A percentile compares a stretch with the other conserved stretches of the same genome.
phyloP scores from a whole-genome alignment of 164 flowering plant genomes.

The Chimonanthus salicifolius region DNA sequence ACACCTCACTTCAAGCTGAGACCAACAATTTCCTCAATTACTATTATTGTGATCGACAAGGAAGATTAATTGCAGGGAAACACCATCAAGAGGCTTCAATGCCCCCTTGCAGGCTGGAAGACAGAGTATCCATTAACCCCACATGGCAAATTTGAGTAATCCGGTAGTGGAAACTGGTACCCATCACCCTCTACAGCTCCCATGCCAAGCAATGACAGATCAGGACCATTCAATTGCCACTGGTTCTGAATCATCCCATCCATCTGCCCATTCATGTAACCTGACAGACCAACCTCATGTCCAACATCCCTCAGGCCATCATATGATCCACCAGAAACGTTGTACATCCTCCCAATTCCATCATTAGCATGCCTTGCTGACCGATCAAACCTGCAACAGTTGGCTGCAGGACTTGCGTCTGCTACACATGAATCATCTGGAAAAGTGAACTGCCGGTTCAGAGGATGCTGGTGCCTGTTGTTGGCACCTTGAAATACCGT shows the following conservation, averaged over 20 bases:
- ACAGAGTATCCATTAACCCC: constrained; percentile 56
- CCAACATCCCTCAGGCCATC: constrained; percentile 36
- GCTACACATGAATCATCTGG: constrained; percentile 40
- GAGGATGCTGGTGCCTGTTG: constrained; percentile 23
- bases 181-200: constrained; percentile 41
- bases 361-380: constrained; percentile 46
- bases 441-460: constrained; percentile 48
- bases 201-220: constrained; percentile 36
- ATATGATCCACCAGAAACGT: constrained; percentile 29
- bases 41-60: constrained; percentile 28
- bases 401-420: constrained; percentile 34
- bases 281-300: constrained; percentile 35
- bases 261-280: constrained; percentile 49
- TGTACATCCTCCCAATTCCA: constrained; percentile 38
- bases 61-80: constrained; percentile 4
- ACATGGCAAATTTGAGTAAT: constrained; percentile 45
- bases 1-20: constrained; percentile 35
- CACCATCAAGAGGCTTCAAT: constrained; percentile 18
- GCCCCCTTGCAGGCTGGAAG: constrained; percentile 70
- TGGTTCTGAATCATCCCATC: constrained; percentile 53
- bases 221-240: constrained; percentile 56
- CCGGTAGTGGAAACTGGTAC: constrained; percentile 45
- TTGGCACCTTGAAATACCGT: constrained; percentile 20
- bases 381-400: constrained; percentile 50
- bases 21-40: constrained; percentile 23